Percentiles rank a stretch among this genome's conserved stretches.
Conservation (phyloP, 2,329 filamentous ascomycete species). For the Rhexocercosporidium sp. region DNA sequence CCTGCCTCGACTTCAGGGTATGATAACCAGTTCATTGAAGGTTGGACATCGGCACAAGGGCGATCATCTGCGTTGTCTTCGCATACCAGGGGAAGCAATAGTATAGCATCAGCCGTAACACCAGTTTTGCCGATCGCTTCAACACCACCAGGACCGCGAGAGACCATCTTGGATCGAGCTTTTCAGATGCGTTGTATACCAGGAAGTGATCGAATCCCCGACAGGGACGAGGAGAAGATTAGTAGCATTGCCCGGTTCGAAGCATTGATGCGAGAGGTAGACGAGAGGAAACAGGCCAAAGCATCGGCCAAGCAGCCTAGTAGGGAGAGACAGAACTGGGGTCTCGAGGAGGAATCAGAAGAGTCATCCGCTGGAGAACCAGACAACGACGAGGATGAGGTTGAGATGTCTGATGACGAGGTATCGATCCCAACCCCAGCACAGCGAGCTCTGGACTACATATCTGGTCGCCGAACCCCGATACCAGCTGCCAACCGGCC, state of each 20-base stretch:
- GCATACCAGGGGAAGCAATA: constrained; percentile 59
- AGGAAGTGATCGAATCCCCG: constrained; percentile 56
- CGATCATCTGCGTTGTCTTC: constrained; percentile 61
- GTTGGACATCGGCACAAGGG: constrained; percentile 65
- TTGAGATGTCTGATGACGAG: constrained; percentile 24
- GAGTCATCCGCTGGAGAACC: constrained; percentile 43
- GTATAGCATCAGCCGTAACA: constrained; percentile 55
- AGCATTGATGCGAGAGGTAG: constrained; percentile 66
- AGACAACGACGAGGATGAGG: constrained; percentile 15
- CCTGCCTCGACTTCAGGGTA: constrained; percentile 58
- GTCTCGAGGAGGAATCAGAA: constrained; percentile 45
- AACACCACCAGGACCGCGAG: constrained; percentile 55
- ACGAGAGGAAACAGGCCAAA: constrained; percentile 49
- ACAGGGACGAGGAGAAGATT: constrained; percentile 63
- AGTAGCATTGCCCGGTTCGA: constrained; percentile 70
- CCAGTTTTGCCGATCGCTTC: constrained; percentile 46
- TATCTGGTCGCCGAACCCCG: constrained; percentile 38
- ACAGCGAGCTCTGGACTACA: constrained; percentile 42
- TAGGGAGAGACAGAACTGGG: constrained; percentile 37
- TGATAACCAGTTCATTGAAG: constrained; percentile 63
- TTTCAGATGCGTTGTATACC: constrained; percentile 69
- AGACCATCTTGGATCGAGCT: constrained; percentile 70
- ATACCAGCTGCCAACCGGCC: constrained; percentile 28
- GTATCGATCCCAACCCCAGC: constrained; percentile 39
- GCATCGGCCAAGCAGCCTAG: constrained; percentile 13